These are phyloP conservation scores for Conidiobolus incongruus DNA, from an alignment of 371 early-diverging fungal genomes.

Conservation along the genomic window DNA sequence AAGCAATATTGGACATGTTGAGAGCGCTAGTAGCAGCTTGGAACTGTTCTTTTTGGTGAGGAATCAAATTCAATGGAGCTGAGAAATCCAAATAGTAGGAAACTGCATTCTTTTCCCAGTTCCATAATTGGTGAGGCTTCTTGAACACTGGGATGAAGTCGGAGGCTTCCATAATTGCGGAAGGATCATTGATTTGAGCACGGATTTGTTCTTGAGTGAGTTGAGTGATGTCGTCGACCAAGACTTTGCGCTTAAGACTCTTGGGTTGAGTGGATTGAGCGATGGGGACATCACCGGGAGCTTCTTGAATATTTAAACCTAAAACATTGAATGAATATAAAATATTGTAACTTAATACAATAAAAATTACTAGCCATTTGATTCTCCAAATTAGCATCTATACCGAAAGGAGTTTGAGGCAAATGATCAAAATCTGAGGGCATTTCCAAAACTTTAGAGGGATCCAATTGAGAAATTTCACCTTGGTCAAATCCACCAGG, in stretches of 20 bases:
- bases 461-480: too few relatives aligned
- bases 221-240: conserved; percentile 43
- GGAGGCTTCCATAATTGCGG: conserved; percentile 12
- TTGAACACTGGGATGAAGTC: conserved; percentile 14
- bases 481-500: not conserved
- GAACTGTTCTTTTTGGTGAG: too few relatives aligned
- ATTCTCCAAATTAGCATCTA: conserved; percentile 4
- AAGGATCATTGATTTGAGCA: conserved; percentile 20
- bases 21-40: too few relatives aligned
- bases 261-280: not conserved
- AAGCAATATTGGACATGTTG: too few relatives aligned
- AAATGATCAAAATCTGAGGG: too few relatives aligned
- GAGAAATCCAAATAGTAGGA: conserved; percentile 8
- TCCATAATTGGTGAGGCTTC: conserved; percentile 13
- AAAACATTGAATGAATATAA: conserved; percentile 7
- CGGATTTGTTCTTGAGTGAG: conserved; percentile 27
- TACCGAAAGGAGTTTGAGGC: conserved; percentile 5
- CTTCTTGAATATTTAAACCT: conserved; percentile 6
- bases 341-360: too few relatives aligned
- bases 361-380: too few relatives aligned
- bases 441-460: too few relatives aligned
- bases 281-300: not conserved
- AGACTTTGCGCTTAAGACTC: conserved; percentile 27
- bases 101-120: conserved; percentile 14
- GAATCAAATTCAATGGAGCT: conserved; percentile 8